These are phyloP conservation scores for Metschnikowia chrysomelidarum DNA, from an alignment of 805 yeast species.

Conservation along the genomic window DNA sequence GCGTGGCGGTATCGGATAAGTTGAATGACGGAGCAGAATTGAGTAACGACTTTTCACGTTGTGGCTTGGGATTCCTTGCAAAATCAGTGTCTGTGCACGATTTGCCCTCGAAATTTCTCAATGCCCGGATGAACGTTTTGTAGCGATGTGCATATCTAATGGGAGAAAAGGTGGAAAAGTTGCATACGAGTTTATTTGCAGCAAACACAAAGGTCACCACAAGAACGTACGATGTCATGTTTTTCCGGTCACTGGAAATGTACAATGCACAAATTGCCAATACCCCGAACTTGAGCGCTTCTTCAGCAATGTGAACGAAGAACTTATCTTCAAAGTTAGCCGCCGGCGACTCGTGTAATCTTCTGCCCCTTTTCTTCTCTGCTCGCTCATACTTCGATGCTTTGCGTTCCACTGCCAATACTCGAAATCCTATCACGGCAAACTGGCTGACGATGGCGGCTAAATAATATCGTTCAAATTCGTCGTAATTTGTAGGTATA, in stretches of 20 bases:
- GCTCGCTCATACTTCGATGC: conserved; percentile 1
- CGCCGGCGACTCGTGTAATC: conserved; percentile 13
- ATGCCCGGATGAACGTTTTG: conserved; percentile 9
- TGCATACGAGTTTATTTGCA: conserved; percentile 10
- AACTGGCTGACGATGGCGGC: conserved; percentile 9
- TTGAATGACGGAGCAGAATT: neutral
- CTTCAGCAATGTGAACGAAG: conserved; percentile 12
- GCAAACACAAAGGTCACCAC: conserved; percentile 11
- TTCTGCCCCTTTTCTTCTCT: conserved; percentile 3
- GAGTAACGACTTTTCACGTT: too few species aligned
- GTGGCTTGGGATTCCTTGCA: too few species aligned
- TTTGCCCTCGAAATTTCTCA: conserved; percentile 5
- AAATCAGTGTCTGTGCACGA: neutral
- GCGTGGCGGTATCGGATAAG: neutral
- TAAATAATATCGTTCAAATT: neutral
- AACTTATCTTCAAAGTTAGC: conserved; percentile 9
- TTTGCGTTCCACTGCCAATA: conserved; percentile 9
- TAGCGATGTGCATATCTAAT: conserved; percentile 7
- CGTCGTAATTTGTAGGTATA: neutral
- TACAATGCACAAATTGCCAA: conserved; percentile 3
- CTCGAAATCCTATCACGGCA: conserved; percentile 4
- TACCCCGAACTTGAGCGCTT: conserved; percentile 4
- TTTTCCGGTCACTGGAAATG: neutral
- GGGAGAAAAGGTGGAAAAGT: conserved; percentile 14
- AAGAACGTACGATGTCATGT: conserved; percentile 6